Evolutionary conservation across 805 yeast genomes (phyloP).

Genomic region (Saturnispora galanensis): DNA sequence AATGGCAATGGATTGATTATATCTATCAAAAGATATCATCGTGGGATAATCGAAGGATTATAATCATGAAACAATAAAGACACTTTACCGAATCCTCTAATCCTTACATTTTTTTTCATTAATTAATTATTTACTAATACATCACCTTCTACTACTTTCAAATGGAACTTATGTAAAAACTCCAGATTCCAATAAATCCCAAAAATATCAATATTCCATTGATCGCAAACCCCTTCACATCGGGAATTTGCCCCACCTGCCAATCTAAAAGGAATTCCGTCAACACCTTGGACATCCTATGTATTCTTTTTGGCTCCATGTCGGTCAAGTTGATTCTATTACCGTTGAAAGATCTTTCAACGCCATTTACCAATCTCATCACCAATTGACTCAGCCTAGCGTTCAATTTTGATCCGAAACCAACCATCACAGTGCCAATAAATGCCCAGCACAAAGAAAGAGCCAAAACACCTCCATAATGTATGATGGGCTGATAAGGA

Average conservation of each 20-base stretch:
- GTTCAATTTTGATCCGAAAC: constrained; percentile 8
- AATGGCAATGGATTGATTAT: too few species aligned
- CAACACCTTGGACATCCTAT: neutral
- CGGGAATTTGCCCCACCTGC: constrained; percentile 12
- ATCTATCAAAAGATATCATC: too few species aligned
- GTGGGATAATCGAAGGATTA: too few species aligned
- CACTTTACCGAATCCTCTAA: too few species aligned
- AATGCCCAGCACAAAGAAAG: constrained; percentile 15
- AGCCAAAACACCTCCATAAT: constrained; percentile 12
- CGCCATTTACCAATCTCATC: neutral
- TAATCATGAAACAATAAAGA: too few species aligned
- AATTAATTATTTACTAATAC: too few species aligned
- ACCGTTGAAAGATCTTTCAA: neutral
- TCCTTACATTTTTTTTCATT: too few species aligned
- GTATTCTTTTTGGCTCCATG: constrained; percentile 8
- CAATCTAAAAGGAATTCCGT: constrained; percentile 15
- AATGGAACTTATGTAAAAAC: too few species aligned
- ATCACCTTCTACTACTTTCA: too few species aligned
- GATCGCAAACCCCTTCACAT: too few species aligned
- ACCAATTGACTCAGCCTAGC: neutral
- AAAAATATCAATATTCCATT: too few species aligned
- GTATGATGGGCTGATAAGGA: constrained; percentile 17
- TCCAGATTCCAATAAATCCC: too few species aligned
- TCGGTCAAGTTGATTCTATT: constrained; percentile 4
- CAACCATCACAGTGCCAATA: constrained; percentile 14